Evolutionary conservation across 495 filamentous ascomycete genomes (phyloP).

Genomic region (Pseudevernia furfuracea): DNA sequence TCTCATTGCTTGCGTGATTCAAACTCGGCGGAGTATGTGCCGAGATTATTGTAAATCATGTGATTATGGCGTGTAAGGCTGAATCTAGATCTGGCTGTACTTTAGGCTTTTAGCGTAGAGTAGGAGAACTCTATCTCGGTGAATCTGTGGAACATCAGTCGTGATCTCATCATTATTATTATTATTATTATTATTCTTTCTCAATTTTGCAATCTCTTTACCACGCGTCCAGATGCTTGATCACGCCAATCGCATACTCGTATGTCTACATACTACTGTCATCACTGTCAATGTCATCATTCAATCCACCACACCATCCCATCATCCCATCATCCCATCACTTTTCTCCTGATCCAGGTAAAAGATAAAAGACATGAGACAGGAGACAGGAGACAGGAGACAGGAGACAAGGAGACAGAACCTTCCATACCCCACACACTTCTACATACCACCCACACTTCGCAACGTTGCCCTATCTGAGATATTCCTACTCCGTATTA

Average conservation of each 20-base stretch:
- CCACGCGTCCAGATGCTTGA: background rate
- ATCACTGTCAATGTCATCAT: slow-evolving; percentile 1
- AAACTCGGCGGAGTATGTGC: no score
- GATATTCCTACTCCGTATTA: background rate
- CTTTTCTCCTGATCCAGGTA: background rate
- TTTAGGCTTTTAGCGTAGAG: no score
- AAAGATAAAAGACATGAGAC: no score
- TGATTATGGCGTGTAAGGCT: background rate
- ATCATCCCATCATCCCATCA: background rate
- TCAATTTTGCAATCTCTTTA: no score
- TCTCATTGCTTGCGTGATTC: no score
- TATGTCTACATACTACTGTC: no score
- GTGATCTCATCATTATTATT: background rate
- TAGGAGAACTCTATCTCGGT: no score
- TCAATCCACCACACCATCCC: background rate
- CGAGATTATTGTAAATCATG: no score
- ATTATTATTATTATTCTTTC: background rate
- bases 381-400: no score
- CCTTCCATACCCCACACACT: no score
- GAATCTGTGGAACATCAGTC: background rate
- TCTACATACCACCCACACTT: background rate
- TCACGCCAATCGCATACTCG: slow-evolving; percentile 1
- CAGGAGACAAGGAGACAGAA: background rate
- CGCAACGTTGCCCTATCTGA: slow-evolving; percentile 5
- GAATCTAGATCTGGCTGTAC: background rate